These are phyloP conservation scores for Melastoma malabathricum DNA, from an alignment of 345 rosid species.

Conservation along the genomic window DNA sequence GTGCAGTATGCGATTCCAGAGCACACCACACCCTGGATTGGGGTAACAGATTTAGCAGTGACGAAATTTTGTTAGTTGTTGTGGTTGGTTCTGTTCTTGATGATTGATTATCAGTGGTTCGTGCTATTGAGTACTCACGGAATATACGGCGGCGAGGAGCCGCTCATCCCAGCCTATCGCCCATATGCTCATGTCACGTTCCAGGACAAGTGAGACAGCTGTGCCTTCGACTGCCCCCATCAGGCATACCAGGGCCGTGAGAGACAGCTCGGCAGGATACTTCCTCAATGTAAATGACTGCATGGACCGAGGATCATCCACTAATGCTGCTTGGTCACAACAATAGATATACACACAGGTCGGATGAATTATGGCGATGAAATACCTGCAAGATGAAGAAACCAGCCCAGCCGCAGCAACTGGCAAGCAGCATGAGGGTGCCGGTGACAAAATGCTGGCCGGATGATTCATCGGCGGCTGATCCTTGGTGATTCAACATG, in stretches of 20 bases:
- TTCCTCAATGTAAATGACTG: slow-evolving; percentile 65
- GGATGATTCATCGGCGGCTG: slow-evolving; percentile 15
- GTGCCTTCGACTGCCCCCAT: slow-evolving; percentile 56
- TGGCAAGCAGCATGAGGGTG: slow-evolving; percentile 44
- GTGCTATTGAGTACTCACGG: slow-evolving; percentile 27
- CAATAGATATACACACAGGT: too few species aligned
- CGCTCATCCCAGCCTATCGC: slow-evolving; percentile 60
- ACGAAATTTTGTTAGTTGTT: too few species aligned
- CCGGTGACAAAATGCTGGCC: slow-evolving; percentile 57
- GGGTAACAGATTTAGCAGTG: neutral
- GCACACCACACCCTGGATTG: slow-evolving; percentile 69
- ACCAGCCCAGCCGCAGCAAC: slow-evolving; percentile 57
- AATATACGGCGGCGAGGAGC: slow-evolving; percentile 65
- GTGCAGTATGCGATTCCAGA: slow-evolving; percentile 78
- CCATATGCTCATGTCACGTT: slow-evolving; percentile 64
- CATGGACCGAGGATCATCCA: neutral
- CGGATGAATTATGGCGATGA: neutral
- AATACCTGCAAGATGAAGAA: slow-evolving; percentile 72
- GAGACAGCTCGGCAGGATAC: slow-evolving; percentile 93
- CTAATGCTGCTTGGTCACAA: neutral
- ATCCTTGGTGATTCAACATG: slow-evolving; percentile 17
- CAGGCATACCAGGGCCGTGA: slow-evolving; percentile 56
- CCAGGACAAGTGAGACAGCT: slow-evolving; percentile 39
- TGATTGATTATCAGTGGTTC: too few species aligned
- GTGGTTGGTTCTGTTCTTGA: too few species aligned